Base-by-base conservation (phyloP, 2,329 filamentous ascomycete genomes). In the Penicillium sp. region DNA sequence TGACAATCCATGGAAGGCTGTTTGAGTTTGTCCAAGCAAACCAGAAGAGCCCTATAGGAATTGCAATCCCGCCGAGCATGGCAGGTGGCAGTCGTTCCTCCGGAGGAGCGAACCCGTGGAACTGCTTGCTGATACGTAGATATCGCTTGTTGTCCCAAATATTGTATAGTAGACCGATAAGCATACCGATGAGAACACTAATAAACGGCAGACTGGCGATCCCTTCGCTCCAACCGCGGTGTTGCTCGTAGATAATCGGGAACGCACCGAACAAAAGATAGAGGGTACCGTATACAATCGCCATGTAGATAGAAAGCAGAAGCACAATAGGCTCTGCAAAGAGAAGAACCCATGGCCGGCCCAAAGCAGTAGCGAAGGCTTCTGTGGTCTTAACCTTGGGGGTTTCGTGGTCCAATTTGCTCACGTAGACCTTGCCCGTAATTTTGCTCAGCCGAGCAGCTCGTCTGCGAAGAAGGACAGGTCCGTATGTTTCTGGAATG, bases 241-340 rank as follows among this genome's bases (percentile, higher is more conserved):
- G 85, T 47, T 80, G 82, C 26, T 79, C 70, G 67, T 96, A 96
- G 14, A 96, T 85, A 47, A 96, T 77, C 4, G 87, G 83, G 65
- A 96, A 96, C 0, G 91, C 91, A 20, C 90, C 91, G 69, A 96
- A 95, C 77, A 95, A 96, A 35, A 96, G 83, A 68, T 96, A 96
- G 2, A 96, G 76, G 43, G 95, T 88, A 5, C 91, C 91, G 5
- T 96, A 79, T 16, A 96, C 77, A 54, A 97, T 83, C 38, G 91
- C 90, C 1, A 89, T 90, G 64, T 92, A 89, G 24, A 94, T 74
- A 72, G 90, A 94, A 26, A 97, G 84, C 62, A 85, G 84, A 56
- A 94, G 77, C 59, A 87, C 89, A 90, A 96, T 97, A 62, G 89
- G 90, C 75, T 96, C 91, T 52, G 89, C 82, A 50, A 87, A 71